A percentile compares a stretch with the other conserved stretches of the same genome.
Conservation (phyloP, 1,284 basidiomycete genomes). For the Cutaneotrichosporon mucoides region DNA sequence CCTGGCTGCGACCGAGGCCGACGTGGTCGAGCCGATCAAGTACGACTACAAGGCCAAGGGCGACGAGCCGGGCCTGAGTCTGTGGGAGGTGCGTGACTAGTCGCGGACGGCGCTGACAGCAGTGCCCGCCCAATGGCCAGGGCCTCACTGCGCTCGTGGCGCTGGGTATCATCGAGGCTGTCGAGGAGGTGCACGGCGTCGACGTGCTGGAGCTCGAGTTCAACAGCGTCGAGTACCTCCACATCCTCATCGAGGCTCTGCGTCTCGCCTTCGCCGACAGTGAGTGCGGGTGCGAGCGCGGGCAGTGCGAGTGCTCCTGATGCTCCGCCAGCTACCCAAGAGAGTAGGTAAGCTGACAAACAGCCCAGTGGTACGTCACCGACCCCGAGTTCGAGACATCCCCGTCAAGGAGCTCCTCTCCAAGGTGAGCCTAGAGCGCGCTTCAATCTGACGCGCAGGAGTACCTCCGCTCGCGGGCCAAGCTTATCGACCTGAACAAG, state of each 20-base stretch:
- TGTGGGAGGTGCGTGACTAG: slow-evolving; percentile 64
- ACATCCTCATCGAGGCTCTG: slow-evolving; percentile 69
- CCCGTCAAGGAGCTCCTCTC: slow-evolving; percentile 74
- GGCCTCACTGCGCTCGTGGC: slow-evolving; percentile 88
- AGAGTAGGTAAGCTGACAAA: background rate
- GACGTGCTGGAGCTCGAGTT: slow-evolving; percentile 73
- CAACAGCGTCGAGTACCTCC: slow-evolving; percentile 82
- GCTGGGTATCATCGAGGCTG: slow-evolving; percentile 81
- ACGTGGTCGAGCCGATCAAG: slow-evolving; percentile 77
- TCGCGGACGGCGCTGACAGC: slow-evolving; percentile 53
- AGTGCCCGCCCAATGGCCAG: slow-evolving; percentile 93
- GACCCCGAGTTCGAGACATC: slow-evolving; percentile 72
- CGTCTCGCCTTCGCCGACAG: slow-evolving; percentile 41
- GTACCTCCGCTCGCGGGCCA: slow-evolving; percentile 76
- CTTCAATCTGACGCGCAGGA: slow-evolving; percentile 52
- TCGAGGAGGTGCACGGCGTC: slow-evolving; percentile 69
- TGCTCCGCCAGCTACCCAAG: no score
- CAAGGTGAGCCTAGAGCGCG: slow-evolving; percentile 55
- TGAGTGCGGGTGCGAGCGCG: background rate
- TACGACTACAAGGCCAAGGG: slow-evolving; percentile 65
- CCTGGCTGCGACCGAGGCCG: slow-evolving; percentile 69
- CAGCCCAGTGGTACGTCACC: slow-evolving; percentile 73
- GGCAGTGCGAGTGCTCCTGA: no score
- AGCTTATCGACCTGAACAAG: slow-evolving; percentile 66
- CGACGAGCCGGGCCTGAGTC: slow-evolving; percentile 51